Base-by-base conservation (phyloP, 345 rosid species). In the Rhodomyrtus tomentosa region DNA sequence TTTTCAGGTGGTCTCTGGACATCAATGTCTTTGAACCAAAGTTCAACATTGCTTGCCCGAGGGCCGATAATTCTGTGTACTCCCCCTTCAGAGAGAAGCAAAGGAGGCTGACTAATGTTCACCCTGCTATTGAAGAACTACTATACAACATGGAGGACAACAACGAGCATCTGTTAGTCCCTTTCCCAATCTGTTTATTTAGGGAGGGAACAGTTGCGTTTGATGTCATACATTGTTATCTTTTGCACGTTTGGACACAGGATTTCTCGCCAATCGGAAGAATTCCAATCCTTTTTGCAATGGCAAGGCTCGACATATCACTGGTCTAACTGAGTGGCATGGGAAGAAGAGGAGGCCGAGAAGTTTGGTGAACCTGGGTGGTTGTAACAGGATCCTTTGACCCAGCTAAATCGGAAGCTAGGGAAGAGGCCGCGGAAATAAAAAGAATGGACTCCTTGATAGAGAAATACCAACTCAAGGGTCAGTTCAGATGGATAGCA, bases 1-100 rank as follows among this genome's bases (percentile, higher is more conserved):
- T 73, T 93, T 89, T 85, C 93, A 94, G 55, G 95, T 95, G 18
- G 93, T 94, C 74, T 95, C 96, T 18, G 98, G 99, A n/a, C 87
- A 94, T 94, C 93, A 93, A 91, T 84, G 93, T 97, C 80, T 95
- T 95, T 52, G 96, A 97, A 82, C 98, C 98, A 0, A 95, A 97
- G 92, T 97, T 97, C 89, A 92, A 95, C 89, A 91, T 95, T 4
- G 95, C 94, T 83, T 92, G 96, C 62, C 99, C 96, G 10, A 98
- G 98, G 1, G 99, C 99, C 40, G 99, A 97, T 59, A 95, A 95
- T 85, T 91, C 96, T n/a, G 94, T 97, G 74, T 97, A 97, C 89
- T 96, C 95, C 83, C 98, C 98, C 59, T 91, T 89, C 89, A 86
- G 91, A 0, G 93, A 93, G 86, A 90, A 88, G 82, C 85, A 87